phyloP scores from a whole-genome alignment of 2,329 filamentous ascomycete species.

The Colletotrichum melonis region DNA sequence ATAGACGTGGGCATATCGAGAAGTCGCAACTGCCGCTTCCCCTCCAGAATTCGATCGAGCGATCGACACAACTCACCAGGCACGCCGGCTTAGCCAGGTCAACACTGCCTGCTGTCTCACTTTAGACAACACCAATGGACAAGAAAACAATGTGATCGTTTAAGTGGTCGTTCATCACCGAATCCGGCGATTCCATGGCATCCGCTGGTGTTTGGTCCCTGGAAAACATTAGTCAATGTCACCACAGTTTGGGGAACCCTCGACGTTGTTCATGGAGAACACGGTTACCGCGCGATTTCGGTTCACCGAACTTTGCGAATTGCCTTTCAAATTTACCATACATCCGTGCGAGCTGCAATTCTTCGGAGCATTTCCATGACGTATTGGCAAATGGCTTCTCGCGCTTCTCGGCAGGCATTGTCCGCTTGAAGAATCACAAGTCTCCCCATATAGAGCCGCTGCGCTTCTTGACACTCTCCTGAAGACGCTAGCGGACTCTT shows the following conservation, averaged over 20 bases:
- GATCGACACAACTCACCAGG: not conserved
- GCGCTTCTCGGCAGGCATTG: not conserved
- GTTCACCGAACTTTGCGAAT: not conserved
- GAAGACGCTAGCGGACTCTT: constrained; percentile 22
- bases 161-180: not conserved
- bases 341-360: not conserved
- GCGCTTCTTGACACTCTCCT: constrained; percentile 8
- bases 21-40: not conserved
- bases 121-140: not conserved
- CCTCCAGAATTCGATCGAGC: not conserved
- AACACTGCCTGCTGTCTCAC: not conserved
- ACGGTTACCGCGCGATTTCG: not conserved
- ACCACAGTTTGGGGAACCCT: not conserved
- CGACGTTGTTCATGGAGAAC: not conserved
- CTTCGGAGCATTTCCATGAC: not conserved
- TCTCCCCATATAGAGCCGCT: not conserved
- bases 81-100: not conserved
- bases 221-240: not conserved
- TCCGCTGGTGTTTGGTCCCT: not conserved
- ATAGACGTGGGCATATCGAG: not conserved
- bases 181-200: not conserved
- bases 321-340: not conserved
- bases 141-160: not conserved
- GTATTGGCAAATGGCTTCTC: not conserved
- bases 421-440: not conserved